Conservation (phyloP, 2,329 filamentous ascomycete species). For the Colletotrichum melonis region DNA sequence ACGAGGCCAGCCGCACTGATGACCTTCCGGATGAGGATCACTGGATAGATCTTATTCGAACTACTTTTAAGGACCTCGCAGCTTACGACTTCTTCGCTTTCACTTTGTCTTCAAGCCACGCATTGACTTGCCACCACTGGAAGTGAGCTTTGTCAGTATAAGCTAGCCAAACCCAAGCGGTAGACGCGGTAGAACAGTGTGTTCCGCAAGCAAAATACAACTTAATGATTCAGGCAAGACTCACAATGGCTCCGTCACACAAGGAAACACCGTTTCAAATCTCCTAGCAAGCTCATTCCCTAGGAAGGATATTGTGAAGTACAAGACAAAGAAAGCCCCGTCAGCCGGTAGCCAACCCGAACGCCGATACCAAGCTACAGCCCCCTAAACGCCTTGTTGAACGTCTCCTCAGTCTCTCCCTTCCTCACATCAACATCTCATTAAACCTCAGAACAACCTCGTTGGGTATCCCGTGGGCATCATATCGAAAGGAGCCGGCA, state of each 20-base stretch:
- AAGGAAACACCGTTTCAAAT: not conserved
- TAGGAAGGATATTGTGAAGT: not conserved
- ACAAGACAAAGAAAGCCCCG: not conserved
- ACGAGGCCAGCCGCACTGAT: too few species aligned
- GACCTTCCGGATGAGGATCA: too few species aligned
- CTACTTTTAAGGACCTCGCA: too few species aligned
- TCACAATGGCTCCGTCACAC: not conserved
- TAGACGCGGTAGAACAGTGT: not conserved
- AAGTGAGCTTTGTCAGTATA: not conserved
- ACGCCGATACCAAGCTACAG: not conserved
- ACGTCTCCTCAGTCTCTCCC: not conserved
- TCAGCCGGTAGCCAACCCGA: not conserved
- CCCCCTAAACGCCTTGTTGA: not conserved
- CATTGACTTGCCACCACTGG: too few species aligned
- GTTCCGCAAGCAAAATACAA: not conserved
- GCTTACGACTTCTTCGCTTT: not conserved
- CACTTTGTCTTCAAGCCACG: not conserved
- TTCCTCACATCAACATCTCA: too few species aligned
- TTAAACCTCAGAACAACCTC: not conserved
- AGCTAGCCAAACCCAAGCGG: not conserved
- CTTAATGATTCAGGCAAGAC: not conserved
- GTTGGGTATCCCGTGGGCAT: conserved; percentile 10
- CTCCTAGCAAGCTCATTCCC: not conserved
- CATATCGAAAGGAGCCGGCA: conserved; percentile 17
- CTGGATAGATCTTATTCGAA: too few species aligned